Conservation (phyloP, 768 basidiomycete species). For the Boletus reticulatus region DNA sequence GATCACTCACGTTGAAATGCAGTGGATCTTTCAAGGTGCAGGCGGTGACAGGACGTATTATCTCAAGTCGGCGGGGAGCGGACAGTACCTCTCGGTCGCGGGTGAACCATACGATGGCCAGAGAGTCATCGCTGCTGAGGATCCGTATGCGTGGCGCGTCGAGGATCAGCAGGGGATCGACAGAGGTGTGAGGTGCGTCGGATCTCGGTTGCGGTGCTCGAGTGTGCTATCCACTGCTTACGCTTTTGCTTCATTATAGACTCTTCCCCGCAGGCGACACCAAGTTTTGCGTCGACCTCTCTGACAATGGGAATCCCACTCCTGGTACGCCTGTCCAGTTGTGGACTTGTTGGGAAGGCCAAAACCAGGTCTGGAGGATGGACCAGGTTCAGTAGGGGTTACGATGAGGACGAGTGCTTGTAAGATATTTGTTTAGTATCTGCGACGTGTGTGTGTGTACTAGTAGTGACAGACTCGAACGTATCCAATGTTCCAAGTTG, state of each 20-base stretch:
- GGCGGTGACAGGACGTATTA: constrained; percentile 31
- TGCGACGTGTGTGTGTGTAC: too few relatives aligned
- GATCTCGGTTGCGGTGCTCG: too few relatives aligned
- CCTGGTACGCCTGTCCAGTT: constrained; percentile 46
- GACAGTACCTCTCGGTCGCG: constrained; percentile 40
- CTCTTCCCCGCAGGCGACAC: constrained; percentile 44
- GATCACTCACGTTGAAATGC: background rate
- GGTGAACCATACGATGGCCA: constrained; percentile 36
- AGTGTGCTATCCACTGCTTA: too few relatives aligned
- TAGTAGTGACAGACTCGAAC: too few relatives aligned
- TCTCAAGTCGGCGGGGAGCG: constrained; percentile 42
- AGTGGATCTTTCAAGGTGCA: constrained; percentile 46
- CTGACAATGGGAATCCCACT: constrained; percentile 40
- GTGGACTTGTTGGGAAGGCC: constrained; percentile 48
- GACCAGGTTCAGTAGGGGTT: constrained; percentile 5
- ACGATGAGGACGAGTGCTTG: too few relatives aligned
- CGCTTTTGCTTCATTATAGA: constrained; percentile 25
- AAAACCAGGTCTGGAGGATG: constrained; percentile 52
- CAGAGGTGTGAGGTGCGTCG: constrained; percentile 40
- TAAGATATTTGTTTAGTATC: too few relatives aligned
- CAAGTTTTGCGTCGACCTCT: constrained; percentile 46
- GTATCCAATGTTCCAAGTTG: too few relatives aligned
- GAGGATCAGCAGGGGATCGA: constrained; percentile 41
- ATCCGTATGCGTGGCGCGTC: constrained; percentile 48
- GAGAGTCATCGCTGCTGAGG: constrained; percentile 35